These are phyloP conservation scores for Licmophora abbreviata DNA, from an alignment of 108 stramenopile genomes.

Conservation along the genomic window DNA sequence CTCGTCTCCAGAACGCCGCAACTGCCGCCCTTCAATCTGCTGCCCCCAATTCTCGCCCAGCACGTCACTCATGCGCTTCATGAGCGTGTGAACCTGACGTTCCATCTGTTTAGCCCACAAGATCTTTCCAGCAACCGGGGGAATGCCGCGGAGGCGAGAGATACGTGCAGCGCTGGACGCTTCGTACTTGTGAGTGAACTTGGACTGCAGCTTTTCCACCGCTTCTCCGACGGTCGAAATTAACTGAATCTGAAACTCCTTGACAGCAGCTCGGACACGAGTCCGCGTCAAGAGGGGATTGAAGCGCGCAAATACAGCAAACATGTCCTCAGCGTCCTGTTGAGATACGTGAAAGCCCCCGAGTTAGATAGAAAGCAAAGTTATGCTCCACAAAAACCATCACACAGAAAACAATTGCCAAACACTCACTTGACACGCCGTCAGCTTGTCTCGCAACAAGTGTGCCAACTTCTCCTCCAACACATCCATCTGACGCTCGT, in stretches of 20 bases:
- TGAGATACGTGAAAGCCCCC: conserved; percentile 5
- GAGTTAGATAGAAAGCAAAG: conserved; percentile 2
- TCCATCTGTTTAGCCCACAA: conserved; percentile 99
- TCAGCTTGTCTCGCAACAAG: conserved; percentile 75
- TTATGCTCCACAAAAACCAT: background rate
- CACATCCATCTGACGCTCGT: conserved; percentile 77
- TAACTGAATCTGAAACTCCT: conserved; percentile 91
- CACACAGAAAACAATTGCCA: conserved; percentile 1
- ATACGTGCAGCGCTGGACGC: conserved; percentile 57
- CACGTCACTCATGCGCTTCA: conserved; percentile 89
- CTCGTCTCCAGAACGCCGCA: conserved; percentile 89
- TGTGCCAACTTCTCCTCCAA: conserved; percentile 64
- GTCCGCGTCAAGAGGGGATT: conserved; percentile 91
- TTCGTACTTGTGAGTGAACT: conserved; percentile 90
- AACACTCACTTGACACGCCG: conserved; percentile 56
- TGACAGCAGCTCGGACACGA: conserved; percentile 86
- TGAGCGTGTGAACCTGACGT: conserved; percentile 84
- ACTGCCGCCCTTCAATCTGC: conserved; percentile 89
- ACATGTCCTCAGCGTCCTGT: conserved; percentile 99
- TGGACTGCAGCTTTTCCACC: conserved; percentile 85
- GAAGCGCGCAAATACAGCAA: conserved; percentile 90
- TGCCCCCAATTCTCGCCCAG: conserved; percentile 95
- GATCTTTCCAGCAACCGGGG: conserved; percentile 93
- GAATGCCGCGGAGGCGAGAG: conserved; percentile 85
- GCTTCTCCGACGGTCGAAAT: conserved; percentile 87